Conservation (phyloP, 2,329 filamentous ascomycete species). For the Talaromyces verruculosus region DNA sequence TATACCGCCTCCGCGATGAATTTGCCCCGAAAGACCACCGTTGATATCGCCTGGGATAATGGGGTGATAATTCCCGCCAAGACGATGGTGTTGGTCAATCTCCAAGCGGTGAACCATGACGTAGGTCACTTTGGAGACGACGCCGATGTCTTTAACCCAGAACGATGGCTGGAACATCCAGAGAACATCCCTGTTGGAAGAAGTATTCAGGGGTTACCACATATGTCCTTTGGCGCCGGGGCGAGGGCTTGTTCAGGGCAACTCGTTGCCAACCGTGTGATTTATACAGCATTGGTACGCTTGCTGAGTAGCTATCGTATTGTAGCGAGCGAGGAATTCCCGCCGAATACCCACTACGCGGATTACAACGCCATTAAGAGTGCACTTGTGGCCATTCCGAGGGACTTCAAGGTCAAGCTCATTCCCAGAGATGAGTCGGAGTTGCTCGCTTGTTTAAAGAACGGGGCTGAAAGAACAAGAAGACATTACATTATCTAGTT, state of each 20-base stretch:
- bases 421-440: too few species aligned
- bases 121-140: conserved; percentile 61
- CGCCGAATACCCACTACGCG: too few species aligned
- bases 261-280: conserved; percentile 57
- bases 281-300: conserved; percentile 57
- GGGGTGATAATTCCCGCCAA: conserved; percentile 66
- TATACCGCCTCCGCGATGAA: conserved; percentile 74
- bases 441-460: too few species aligned
- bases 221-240: conserved; percentile 59
- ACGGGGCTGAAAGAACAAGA: too few species aligned
- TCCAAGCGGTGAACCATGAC: conserved; percentile 68
- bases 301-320: conserved; percentile 57
- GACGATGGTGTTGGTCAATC: conserved; percentile 74
- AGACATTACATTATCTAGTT: too few species aligned
- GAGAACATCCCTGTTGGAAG: conserved; percentile 38
- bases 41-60: conserved; percentile 63
- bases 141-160: conserved; percentile 60
- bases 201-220: conserved; percentile 52
- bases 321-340: conserved; percentile 47
- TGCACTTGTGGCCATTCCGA: too few species aligned
- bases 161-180: conserved; percentile 59
- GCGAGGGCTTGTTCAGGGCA: conserved; percentile 59
- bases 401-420: too few species aligned
- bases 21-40: conserved; percentile 65
- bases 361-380: too few species aligned